phyloP scores from a whole-genome alignment of 306 rosid species.

The Malus domestica region ASM211411v1 NC_041794.1:34302001-34302500 shows the following conservation, averaged over 20 bases:
- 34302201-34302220: constrained; percentile 4
- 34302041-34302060: background rate
- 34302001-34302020: background rate
- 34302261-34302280: background rate
- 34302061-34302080: background rate
- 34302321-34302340: background rate
- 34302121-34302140: constrained; percentile 67
- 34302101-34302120: constrained; percentile 2
- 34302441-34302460: background rate
- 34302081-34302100: constrained; percentile 1
- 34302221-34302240: constrained; percentile 2
- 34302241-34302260: background rate
- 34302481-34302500: constrained; percentile 63
- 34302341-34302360: background rate
- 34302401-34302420: background rate
- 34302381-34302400: background rate
- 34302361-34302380: background rate
- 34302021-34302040: background rate
- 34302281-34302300: background rate
- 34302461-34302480: constrained; percentile 10
- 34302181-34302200: constrained; percentile 93
- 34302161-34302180: constrained; percentile 75
- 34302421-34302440: background rate
- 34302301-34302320: background rate
- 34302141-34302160: constrained; percentile 97